phyloP scores from a whole-genome alignment of 441 rosid species.

The Erysimum cheiri region DNA sequence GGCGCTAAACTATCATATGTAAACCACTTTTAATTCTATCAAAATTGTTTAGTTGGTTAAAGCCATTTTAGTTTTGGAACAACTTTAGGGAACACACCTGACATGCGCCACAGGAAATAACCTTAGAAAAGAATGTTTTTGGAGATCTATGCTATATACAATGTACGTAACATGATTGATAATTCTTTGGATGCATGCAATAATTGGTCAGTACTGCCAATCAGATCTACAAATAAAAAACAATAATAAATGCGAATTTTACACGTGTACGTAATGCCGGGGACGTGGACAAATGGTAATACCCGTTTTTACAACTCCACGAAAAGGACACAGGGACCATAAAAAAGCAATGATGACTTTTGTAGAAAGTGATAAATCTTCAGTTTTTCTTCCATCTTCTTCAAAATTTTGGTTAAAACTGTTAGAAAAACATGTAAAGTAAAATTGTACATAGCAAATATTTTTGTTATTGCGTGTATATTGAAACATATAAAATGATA shows the following conservation, averaged over 20 bases:
- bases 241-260: neutral
- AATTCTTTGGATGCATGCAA: constrained; percentile 28
- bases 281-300: neutral
- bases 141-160: constrained; percentile 25
- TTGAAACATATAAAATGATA: neutral
- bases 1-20: neutral
- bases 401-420: neutral
- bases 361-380: neutral
- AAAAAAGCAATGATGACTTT: neutral
- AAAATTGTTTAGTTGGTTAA: constrained; percentile 20
- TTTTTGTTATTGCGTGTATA: neutral
- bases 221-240: neutral
- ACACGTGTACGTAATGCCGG: constrained; percentile 10
- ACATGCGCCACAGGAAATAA: constrained; percentile 22
- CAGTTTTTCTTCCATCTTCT: neutral
- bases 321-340: neutral
- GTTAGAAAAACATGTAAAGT: neutral
- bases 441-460: no score
- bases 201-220: constrained; percentile 25
- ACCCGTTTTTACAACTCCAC: neutral
- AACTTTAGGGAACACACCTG: constrained; percentile 35
- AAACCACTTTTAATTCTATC: neutral
- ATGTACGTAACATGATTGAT: constrained; percentile 30
- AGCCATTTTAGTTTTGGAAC: neutral
- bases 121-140: constrained; percentile 5